Evolutionary conservation across 768 basidiomycete genomes (phyloP).

Genomic region (Rhodotorula kratochvilovae): DNA sequence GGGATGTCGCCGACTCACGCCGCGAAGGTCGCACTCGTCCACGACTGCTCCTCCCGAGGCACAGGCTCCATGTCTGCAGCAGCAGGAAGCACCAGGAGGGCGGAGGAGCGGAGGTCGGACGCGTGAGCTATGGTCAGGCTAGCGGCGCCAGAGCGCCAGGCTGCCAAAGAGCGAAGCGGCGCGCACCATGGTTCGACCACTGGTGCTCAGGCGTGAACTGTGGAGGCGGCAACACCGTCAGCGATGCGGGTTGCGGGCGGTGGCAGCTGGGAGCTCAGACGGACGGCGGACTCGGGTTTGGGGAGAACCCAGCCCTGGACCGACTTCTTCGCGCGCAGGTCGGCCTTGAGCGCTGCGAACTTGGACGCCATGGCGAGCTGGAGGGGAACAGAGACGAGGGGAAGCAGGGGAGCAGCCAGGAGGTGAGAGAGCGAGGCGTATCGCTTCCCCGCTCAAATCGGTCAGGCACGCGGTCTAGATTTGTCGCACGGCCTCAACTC

Average conservation of each 20-base stretch:
- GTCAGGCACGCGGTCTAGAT: too few species aligned
- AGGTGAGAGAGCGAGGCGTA: not conserved
- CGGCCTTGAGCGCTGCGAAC: conserved; percentile 9
- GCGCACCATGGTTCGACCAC: conserved; percentile 19
- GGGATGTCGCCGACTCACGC: not conserved
- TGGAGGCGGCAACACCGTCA: not conserved
- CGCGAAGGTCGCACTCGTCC: conserved; percentile 10
- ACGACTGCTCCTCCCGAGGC: conserved; percentile 1
- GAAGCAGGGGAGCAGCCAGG: not conserved
- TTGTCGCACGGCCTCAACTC: too few species aligned
- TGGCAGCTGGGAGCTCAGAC: not conserved
- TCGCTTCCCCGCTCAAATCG: too few species aligned
- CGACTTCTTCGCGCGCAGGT: conserved; percentile 2
- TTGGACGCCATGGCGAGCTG: conserved; percentile 3
- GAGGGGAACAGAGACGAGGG: not conserved
- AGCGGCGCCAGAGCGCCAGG: not conserved
- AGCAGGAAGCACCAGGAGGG: not conserved
- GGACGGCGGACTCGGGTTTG: conserved; percentile 14
- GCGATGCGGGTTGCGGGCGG: not conserved
- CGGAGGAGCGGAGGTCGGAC: too few species aligned
- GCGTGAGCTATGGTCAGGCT: not conserved
- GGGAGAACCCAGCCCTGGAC: conserved; percentile 1
- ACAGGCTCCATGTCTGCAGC: conserved; percentile 19
- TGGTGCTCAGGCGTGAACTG: conserved; percentile 20
- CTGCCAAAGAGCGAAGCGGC: not conserved